phyloP scores from a whole-genome alignment of 2,329 filamentous ascomycete genomes.

The Beauveria brongniartii region DNA sequence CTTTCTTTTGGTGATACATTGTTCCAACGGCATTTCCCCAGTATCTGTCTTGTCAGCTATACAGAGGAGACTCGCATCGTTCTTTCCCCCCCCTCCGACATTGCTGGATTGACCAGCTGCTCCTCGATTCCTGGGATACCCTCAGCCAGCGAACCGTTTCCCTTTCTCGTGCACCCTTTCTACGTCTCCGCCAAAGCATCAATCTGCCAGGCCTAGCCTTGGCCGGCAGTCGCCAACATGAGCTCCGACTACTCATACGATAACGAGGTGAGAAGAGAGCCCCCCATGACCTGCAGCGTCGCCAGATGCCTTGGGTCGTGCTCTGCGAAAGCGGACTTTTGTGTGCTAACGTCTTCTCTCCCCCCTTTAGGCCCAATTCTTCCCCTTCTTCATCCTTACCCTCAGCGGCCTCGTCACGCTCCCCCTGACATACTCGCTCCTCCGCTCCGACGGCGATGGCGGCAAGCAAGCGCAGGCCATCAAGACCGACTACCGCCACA shows the following conservation, averaged over 20 bases:
- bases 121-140: neutral
- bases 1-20: conserved; percentile 12
- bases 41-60: neutral
- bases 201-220: conserved; percentile 23
- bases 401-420: conserved; percentile 80
- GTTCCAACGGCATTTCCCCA: neutral
- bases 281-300: neutral
- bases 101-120: neutral
- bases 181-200: neutral
- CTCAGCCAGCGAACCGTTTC: neutral
- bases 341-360: neutral
- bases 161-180: neutral
- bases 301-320: too few species aligned
- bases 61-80: neutral
- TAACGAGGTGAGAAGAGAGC: conserved; percentile 56
- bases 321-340: too few species aligned
- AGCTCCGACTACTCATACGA: conserved; percentile 97
- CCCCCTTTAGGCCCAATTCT: conserved; percentile 72
- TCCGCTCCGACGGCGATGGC: conserved; percentile 68
- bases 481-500: conserved; percentile 69
- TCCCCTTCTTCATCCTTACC: conserved; percentile 96
- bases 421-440: conserved; percentile 80
- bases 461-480: conserved; percentile 77
- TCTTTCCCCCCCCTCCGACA: neutral
- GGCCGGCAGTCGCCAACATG: conserved; percentile 50